These are phyloP conservation scores for Hypoxylon sp. DNA, from an alignment of 2,329 filamentous ascomycete species.

Conservation along the genomic window DNA sequence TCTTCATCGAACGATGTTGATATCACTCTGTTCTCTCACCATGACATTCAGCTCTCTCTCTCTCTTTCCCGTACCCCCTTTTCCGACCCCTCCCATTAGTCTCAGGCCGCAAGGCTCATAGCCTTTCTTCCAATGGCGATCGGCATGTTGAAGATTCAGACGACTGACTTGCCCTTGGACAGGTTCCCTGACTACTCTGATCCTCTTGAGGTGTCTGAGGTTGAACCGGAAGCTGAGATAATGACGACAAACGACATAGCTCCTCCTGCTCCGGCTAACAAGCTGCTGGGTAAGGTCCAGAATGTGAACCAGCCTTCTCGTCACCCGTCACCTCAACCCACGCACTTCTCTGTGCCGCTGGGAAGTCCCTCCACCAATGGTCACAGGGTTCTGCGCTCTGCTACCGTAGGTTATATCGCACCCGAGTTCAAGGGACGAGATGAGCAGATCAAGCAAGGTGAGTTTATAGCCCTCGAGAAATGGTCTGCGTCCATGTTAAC, in stretches of 20 bases:
- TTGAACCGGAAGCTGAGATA: slow-evolving; percentile 35
- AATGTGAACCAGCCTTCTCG: slow-evolving; percentile 57
- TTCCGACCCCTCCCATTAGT: background rate
- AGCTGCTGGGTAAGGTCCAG: slow-evolving; percentile 53
- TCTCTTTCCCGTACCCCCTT: background rate
- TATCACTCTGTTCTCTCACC: background rate
- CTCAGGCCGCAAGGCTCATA: background rate
- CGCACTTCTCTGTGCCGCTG: slow-evolving; percentile 78
- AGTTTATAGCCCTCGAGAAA: slow-evolving; percentile 41
- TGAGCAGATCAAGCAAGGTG: slow-evolving; percentile 85
- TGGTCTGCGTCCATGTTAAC: slow-evolving; percentile 21
- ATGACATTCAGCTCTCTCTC: background rate
- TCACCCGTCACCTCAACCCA: slow-evolving; percentile 85
- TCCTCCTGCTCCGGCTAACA: slow-evolving; percentile 49
- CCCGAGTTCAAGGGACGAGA: slow-evolving; percentile 93
- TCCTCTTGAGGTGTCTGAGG: slow-evolving; percentile 46
- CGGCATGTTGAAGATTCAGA: slow-evolving; percentile 52
- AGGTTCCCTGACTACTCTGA: slow-evolving; percentile 57
- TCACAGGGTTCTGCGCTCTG: slow-evolving; percentile 81
- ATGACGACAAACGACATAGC: slow-evolving; percentile 48
- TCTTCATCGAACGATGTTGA: background rate
- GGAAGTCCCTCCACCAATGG: slow-evolving; percentile 61
- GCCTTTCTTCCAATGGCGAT: slow-evolving; percentile 35
- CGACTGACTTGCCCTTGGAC: slow-evolving; percentile 52
- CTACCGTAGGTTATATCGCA: slow-evolving; percentile 92